phyloP scores from a whole-genome alignment of 1,284 basidiomycete genomes.

The Marasmius sp. region DNA sequence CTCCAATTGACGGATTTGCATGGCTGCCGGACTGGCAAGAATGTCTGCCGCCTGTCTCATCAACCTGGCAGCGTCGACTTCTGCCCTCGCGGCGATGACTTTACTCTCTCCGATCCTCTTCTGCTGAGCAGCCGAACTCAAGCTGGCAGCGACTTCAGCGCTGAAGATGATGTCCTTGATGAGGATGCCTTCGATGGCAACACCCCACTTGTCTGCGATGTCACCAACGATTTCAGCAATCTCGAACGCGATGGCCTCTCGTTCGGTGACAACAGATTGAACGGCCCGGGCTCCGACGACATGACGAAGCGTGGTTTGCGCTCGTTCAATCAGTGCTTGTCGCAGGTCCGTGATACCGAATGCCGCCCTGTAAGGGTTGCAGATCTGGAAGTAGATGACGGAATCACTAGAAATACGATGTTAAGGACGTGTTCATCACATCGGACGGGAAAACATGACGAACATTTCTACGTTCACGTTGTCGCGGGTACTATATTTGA shows the following conservation, averaged over 20 bases:
- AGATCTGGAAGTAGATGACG: slow-evolving; percentile 89
- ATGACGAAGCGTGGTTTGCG: slow-evolving; percentile 93
- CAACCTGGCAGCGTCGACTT: slow-evolving; percentile 91
- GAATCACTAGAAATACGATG: slow-evolving; percentile 59
- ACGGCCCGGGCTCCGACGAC: slow-evolving; percentile 90
- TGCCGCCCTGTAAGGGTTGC: slow-evolving; percentile 85
- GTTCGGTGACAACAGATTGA: slow-evolving; percentile 86
- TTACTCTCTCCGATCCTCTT: slow-evolving; percentile 95
- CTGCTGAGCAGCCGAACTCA: slow-evolving; percentile 92
- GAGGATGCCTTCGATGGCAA: slow-evolving; percentile 91
- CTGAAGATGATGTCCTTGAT: slow-evolving; percentile 95
- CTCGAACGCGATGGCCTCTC: slow-evolving; percentile 94
- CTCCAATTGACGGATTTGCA: slow-evolving; percentile 96
- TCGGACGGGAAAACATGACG: slow-evolving; percentile 20
- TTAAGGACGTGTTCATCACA: slow-evolving; percentile 12
- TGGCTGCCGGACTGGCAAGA: slow-evolving; percentile 88
- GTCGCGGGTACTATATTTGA: slow-evolving; percentile 64
- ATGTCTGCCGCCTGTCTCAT: slow-evolving; percentile 95
- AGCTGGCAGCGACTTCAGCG: slow-evolving; percentile 85
- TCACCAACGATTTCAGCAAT: slow-evolving; percentile 93
- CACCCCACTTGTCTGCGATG: slow-evolving; percentile 90
- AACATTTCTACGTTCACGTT: slow-evolving; percentile 88
- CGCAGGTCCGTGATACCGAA: slow-evolving; percentile 91
- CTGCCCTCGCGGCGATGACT: slow-evolving; percentile 94
- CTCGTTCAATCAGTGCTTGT: slow-evolving; percentile 87